A percentile compares a stretch with the other conserved stretches of the same genome.
phyloP scores from a whole-genome alignment of 176 grass and related monocot species.

The Miscanthus lutarioriparius region DNA sequence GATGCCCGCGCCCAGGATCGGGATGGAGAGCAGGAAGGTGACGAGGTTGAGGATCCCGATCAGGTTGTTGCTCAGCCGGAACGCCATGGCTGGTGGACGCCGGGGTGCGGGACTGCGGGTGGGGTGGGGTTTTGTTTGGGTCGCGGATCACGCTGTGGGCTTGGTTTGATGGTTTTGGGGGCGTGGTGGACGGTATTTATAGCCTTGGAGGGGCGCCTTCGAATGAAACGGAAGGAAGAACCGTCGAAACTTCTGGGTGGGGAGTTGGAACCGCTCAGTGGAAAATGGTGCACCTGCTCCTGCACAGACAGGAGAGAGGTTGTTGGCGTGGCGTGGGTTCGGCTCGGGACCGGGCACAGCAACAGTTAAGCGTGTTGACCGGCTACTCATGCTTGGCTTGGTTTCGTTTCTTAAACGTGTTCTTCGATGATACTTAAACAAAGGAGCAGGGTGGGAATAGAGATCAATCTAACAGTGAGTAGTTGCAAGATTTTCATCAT shows the following conservation, averaged over 20 bases:
- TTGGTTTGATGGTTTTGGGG: background rate
- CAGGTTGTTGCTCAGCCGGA: slow-evolving; percentile 85
- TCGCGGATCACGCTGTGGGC: background rate
- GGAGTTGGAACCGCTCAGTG: background rate
- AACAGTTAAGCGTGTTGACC: slow-evolving; percentile 3
- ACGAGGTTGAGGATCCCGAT: slow-evolving; percentile 77
- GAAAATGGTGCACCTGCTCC: background rate
- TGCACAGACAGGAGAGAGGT: background rate
- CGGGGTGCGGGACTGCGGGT: no score
- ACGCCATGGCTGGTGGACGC: slow-evolving; percentile 36
- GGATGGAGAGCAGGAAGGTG: slow-evolving; percentile 81
- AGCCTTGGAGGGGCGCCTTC: background rate
- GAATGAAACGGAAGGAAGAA: background rate
- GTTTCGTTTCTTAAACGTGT: background rate
- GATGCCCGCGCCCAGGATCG: slow-evolving; percentile 75
- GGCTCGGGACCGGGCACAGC: background rate
- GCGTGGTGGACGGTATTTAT: slow-evolving; percentile 36
- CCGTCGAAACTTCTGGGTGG: slow-evolving; percentile 21
- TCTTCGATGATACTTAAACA: background rate
- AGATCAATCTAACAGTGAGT: no score
- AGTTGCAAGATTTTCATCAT: background rate
- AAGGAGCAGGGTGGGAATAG: background rate
- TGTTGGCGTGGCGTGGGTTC: no score
- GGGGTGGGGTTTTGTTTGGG: background rate
- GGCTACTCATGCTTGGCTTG: background rate